Evolutionary conservation across 192 early-diverging fungal genomes (phyloP), one percentile per base, ranked within the genome.

Genomic region (Podila epigama): DNA sequence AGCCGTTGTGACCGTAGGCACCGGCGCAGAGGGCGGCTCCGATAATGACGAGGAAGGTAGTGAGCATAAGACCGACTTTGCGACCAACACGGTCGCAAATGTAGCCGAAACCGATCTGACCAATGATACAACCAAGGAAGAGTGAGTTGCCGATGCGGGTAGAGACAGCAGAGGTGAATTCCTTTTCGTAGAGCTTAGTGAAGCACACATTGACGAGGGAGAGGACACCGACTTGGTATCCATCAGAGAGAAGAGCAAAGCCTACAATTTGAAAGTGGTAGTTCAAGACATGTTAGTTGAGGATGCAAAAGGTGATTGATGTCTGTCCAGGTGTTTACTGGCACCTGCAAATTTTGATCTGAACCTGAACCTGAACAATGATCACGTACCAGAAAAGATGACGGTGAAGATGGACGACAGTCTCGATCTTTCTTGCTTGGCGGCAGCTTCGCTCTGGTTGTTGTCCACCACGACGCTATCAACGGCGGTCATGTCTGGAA

Each of bases 151-250:
- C 66, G 39, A 87, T 72, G 13, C 84, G 71, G 8, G 84, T 79
- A 16, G 75, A 78, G 37, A 70, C 79, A 8, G 54, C 72, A 29
- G 66, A 67, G 16, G 82, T 79, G 28, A 81, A 71, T 4, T 63
- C 50, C 10, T 60, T 58, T 1, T 79, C 79, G 32, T 87, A 87
- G 35, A 82, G 77, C 51, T 81, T 79, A 20, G 58, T 70, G 34
- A 85, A 75, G 35, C 81, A 69, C 16, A 84, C 68, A 50, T 85
- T 85, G 58, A 83, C 66, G 39, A 85, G 75, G 18, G 78, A 82
- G 32, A 87, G 80, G 22, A 87, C 77, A 58, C 83, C 83, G 44
- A 80, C 81, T 41, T 87, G 86, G 58, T 87, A 87, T 28, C 86
- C 86, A 80, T 85, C 84, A 0, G 84, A 85, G 33, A 85, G 52